Percentiles rank a stretch among this genome's conserved stretches.
phyloP scores from a whole-genome alignment of 257 asterid species.

The Perilla frutescens region DNA sequence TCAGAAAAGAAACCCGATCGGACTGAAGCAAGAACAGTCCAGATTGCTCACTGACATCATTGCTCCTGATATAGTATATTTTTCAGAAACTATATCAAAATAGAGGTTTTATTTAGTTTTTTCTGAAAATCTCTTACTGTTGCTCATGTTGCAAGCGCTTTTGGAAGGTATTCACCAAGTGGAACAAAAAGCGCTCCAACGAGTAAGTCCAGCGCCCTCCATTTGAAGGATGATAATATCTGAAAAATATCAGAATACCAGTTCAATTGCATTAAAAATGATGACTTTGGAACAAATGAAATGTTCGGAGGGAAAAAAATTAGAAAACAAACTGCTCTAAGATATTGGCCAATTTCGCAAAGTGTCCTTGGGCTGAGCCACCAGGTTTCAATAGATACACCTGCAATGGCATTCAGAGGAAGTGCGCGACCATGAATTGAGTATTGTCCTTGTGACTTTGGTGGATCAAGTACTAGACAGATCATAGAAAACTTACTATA shows the following conservation, averaged over 20 bases:
- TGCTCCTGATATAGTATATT: slow-evolving; percentile 63
- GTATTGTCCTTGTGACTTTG: slow-evolving; percentile 12
- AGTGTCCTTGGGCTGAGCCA: slow-evolving; percentile 78
- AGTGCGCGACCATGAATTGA: slow-evolving; percentile 25
- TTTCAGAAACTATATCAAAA: slow-evolving; percentile 38
- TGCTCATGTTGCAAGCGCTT: slow-evolving; percentile 91
- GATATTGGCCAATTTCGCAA: slow-evolving; percentile 87
- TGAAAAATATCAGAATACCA: slow-evolving; percentile 36
- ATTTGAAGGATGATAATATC: slow-evolving; percentile 99
- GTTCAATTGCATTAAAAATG: slow-evolving; percentile 22
- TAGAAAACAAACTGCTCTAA: slow-evolving; percentile 92
- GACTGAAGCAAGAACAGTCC: slow-evolving; percentile 62
- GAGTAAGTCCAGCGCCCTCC: slow-evolving; percentile 99
- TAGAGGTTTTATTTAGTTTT: slow-evolving; percentile 14
- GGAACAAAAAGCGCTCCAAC: slow-evolving; percentile 80
- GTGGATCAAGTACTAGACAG: slow-evolving; percentile 36
- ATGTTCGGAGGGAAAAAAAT: slow-evolving; percentile 1
- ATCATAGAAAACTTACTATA: slow-evolving; percentile 65
- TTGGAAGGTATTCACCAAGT: slow-evolving; percentile 78
- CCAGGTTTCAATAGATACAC: slow-evolving; percentile 92
- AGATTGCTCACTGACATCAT: slow-evolving; percentile 55
- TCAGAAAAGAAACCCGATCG: slow-evolving; percentile 84
- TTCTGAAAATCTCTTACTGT: slow-evolving; percentile 61
- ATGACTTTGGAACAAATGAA: slow-evolving; percentile 21
- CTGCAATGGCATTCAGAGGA: slow-evolving; percentile 59